Percentiles rank a stretch among this genome's conserved stretches.
These are phyloP conservation scores for Globisporangium nagaii DNA, from an alignment of 352 stramenopile genomes.

Conservation along the genomic window DNA sequence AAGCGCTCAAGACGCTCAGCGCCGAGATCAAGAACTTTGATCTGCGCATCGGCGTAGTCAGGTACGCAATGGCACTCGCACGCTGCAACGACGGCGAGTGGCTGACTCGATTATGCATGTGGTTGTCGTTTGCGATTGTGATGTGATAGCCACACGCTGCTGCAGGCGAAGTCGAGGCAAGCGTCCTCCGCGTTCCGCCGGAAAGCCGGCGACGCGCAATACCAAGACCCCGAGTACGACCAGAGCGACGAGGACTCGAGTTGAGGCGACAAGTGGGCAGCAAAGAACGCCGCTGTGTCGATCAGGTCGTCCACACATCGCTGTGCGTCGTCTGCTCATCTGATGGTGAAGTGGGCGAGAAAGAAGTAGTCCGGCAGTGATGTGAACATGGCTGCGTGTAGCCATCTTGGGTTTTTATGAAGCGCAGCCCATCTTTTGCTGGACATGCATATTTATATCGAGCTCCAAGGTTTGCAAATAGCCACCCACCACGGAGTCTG, in stretches of 20 bases:
- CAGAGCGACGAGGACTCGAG: conserved; percentile 77
- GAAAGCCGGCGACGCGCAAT: conserved; percentile 33
- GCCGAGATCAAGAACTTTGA: conserved; percentile 82
- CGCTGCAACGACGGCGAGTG: no score
- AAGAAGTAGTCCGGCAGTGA: no score
- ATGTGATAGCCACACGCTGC: conserved; percentile 49
- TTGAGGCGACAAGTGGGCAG: conserved; percentile 10
- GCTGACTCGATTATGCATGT: background rate
- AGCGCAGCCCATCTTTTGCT: no score
- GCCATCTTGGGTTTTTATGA: no score
- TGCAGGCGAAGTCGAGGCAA: conserved; percentile 69
- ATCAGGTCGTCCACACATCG: no score
- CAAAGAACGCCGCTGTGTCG: background rate
- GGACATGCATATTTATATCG: no score
- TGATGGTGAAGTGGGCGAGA: no score
- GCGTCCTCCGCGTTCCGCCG: conserved; percentile 32
- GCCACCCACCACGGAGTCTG: no score
- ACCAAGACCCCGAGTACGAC: conserved; percentile 75
- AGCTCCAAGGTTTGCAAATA: no score
- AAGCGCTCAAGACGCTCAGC: conserved; percentile 69
- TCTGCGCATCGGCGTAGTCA: conserved; percentile 73
- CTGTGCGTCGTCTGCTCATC: no score
- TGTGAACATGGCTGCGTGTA: no score
- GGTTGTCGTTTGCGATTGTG: background rate
- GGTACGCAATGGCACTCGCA: no score